These are phyloP conservation scores for Lepidopterella palustris DNA, from an alignment of 495 filamentous ascomycete species.

Conservation along the genomic window DNA sequence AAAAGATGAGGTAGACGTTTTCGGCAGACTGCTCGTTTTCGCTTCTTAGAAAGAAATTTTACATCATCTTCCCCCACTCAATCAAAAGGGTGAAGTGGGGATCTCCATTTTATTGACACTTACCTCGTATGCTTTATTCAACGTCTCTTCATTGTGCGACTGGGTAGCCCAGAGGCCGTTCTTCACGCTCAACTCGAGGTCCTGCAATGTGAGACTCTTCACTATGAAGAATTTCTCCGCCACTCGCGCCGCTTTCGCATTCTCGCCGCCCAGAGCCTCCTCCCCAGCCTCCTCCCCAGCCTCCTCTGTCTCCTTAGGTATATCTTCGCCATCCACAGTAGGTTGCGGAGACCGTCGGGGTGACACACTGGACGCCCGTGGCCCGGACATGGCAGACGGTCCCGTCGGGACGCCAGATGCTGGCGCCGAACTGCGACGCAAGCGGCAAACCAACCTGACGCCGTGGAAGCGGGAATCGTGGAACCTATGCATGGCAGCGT, in stretches of 20 bases:
- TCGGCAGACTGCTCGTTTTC: constrained; percentile 54
- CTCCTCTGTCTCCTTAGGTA: constrained; percentile 23
- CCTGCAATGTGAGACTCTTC: constrained; percentile 92
- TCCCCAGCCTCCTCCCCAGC: constrained; percentile 3
- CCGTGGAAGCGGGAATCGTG: constrained; percentile 89
- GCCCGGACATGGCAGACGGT: constrained; percentile 28
- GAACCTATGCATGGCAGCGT: constrained; percentile 72
- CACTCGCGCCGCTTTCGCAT: constrained; percentile 9
- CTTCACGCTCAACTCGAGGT: constrained; percentile 81
- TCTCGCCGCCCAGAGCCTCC: constrained; percentile 15
- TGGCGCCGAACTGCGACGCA: constrained; percentile 55
- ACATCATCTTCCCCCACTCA: too few relatives aligned
- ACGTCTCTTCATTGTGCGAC: constrained; percentile 74
- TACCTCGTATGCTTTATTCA: constrained; percentile 85
- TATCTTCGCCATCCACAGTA: constrained; percentile 5
- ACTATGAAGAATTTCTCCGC: constrained; percentile 83
- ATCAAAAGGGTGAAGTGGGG: too few relatives aligned
- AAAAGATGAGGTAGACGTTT: constrained; percentile 93
- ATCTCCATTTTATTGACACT: too few relatives aligned
- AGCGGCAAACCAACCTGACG: constrained; percentile 82
- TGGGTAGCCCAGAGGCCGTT: constrained; percentile 94
- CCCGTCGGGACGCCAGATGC: constrained; percentile 29
- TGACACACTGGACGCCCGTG: constrained; percentile 7
- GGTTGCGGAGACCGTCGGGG: constrained; percentile 9
- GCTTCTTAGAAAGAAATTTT: background rate